Evolutionary conservation across 306 rosid genomes (phyloP).

Genomic region (Sesbania bispinosa): DNA sequence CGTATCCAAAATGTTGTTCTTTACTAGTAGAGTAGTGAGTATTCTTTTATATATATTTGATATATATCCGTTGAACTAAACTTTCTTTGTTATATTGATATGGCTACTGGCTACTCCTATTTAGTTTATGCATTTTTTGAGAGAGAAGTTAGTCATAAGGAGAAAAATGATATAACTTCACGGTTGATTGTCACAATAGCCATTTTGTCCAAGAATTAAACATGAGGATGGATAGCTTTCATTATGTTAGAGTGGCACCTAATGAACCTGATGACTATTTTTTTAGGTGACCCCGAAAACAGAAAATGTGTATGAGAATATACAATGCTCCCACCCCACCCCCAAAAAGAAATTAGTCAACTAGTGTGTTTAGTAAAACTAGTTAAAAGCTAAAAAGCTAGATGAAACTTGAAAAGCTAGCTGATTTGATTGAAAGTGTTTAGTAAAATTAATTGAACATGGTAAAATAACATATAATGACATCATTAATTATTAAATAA

Average conservation of each 20-base stretch:
- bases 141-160: not conserved
- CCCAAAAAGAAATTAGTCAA: not conserved
- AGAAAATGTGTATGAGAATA: not conserved
- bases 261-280: not conserved
- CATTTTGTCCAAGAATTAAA: not conserved
- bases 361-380: too few relatives aligned
- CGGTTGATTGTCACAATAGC: not conserved
- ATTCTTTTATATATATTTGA: too few relatives aligned
- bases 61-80: too few relatives aligned
- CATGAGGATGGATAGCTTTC: not conserved
- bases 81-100: too few relatives aligned
- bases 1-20: not conserved
- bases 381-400: too few relatives aligned
- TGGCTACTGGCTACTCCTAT: too few relatives aligned
- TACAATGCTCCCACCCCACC: not conserved
- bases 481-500: too few relatives aligned
- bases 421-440: too few relatives aligned
- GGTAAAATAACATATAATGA: too few relatives aligned
- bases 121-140: not conserved
- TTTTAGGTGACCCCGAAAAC: not conserved
- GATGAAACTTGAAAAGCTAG: too few relatives aligned
- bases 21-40: not conserved
- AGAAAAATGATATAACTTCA: not conserved
- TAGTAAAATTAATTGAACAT: too few relatives aligned
- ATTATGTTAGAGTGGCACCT: not conserved